These are phyloP conservation scores for Zalerion maritima DNA, from an alignment of 495 filamentous ascomycete species.

Conservation along the genomic window DNA sequence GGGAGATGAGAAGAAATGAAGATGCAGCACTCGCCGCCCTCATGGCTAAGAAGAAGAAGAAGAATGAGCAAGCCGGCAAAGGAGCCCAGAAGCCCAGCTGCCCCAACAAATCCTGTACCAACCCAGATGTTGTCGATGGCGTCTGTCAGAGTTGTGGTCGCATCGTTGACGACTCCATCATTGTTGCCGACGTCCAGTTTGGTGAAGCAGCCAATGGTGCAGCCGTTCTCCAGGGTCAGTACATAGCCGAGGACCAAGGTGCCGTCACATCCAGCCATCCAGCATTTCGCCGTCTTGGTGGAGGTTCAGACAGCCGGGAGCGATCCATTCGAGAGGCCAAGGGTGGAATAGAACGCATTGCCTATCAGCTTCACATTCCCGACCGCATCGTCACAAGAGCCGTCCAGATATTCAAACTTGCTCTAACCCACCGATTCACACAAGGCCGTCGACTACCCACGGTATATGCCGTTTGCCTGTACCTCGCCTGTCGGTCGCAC, in stretches of 20 bases:
- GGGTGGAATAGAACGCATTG: conserved; percentile 28
- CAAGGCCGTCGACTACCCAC: conserved; percentile 75
- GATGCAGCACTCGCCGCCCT: too few relatives aligned
- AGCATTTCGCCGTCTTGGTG: conserved; percentile 36
- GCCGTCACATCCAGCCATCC: conserved; percentile 30
- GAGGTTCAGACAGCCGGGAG: conserved; percentile 41
- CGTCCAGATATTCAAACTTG: conserved; percentile 62
- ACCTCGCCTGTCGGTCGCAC: conserved; percentile 75
- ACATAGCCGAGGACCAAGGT: conserved; percentile 66
- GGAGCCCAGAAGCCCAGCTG: too few relatives aligned
- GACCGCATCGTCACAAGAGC: conserved; percentile 46
- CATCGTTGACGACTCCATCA: conserved; percentile 65
- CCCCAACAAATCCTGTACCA: conserved; percentile 22
- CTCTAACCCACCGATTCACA: conserved; percentile 64
- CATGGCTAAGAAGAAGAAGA: too few relatives aligned
- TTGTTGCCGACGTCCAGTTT: conserved; percentile 82
- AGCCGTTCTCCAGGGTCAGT: conserved; percentile 80
- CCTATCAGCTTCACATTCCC: conserved; percentile 37
- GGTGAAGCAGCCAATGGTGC: conserved; percentile 71
- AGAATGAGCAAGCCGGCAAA: too few relatives aligned
- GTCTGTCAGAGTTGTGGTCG: conserved; percentile 75
- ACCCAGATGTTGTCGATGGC: conserved; percentile 31
- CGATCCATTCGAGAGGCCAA: conserved; percentile 50
- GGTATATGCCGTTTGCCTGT: conserved; percentile 75
- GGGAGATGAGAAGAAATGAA: too few relatives aligned